Percentiles rank a stretch among this genome's conserved stretches.
These are phyloP conservation scores for Acacia crassicarpa DNA, from an alignment of 306 rosid species.

Conservation along the genomic window DNA sequence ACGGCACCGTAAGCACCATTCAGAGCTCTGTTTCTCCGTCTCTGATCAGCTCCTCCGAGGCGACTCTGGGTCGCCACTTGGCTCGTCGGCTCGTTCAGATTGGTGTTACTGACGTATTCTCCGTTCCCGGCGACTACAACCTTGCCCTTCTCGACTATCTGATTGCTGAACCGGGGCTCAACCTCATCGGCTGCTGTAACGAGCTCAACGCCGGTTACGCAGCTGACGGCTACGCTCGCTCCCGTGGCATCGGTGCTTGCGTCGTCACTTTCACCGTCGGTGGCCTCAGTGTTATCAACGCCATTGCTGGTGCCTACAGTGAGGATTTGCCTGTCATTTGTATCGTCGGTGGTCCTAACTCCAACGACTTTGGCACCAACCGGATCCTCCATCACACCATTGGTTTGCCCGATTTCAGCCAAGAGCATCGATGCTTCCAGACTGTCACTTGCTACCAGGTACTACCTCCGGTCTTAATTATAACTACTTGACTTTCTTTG, in stretches of 20 bases:
- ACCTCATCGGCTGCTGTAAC: constrained; percentile 53
- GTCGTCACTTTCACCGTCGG: constrained; percentile 64
- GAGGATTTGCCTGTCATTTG: constrained; percentile 64
- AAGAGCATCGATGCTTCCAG: constrained; percentile 61
- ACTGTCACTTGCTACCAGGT: constrained; percentile 64
- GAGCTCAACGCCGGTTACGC: constrained; percentile 74
- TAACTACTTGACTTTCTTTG: too few species aligned
- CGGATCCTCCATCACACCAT: constrained; percentile 59
- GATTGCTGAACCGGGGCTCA: constrained; percentile 51
- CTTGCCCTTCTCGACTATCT: constrained; percentile 60
- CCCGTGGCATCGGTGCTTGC: constrained; percentile 61
- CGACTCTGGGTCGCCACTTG: constrained; percentile 57
- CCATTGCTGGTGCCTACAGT: constrained; percentile 63
- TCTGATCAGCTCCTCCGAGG: constrained; percentile 15
- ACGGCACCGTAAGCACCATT: constrained; percentile 31
- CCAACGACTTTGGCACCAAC: constrained; percentile 58
- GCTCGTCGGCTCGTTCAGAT: constrained; percentile 52
- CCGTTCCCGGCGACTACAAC: constrained; percentile 65
- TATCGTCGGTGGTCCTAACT: constrained; percentile 57
- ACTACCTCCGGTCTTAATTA: too few species aligned
- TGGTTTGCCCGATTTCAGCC: constrained; percentile 56
- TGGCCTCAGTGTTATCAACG: constrained; percentile 53
- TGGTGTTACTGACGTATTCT: constrained; percentile 55
- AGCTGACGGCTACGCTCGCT: constrained; percentile 61
- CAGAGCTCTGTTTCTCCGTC: constrained; percentile 24